Base-by-base conservation (phyloP, 352 stramenopile species). In the Pythium pyrilobum region DNA sequence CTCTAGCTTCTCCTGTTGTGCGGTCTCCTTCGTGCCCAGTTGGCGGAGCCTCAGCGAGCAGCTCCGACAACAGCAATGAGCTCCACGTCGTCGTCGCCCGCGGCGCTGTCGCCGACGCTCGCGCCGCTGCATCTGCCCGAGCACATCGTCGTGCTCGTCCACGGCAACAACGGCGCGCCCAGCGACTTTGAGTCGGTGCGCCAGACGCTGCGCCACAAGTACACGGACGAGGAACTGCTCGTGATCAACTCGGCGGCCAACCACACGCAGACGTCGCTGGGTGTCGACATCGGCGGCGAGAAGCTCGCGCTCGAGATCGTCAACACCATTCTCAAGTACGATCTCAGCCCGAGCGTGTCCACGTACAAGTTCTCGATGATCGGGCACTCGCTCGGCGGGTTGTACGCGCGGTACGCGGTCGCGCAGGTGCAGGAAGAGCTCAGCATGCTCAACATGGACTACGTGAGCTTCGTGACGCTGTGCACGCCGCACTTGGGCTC, bases 401-500 rank as follows among this genome's bases (percentile, higher is more conserved):
- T 92, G 6, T 89, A 90, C 64, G 70, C 75, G 44, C 67, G 82
- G 44, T 88, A 85, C 54, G 79, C 79, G 45, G 56, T 92, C 12
- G 66, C 73, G 5, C 66, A 82, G 39, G 63, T 92, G 40, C 69
- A 84, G 56, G 49, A 71, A 4, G 59, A 67, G 41, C 62, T 92
- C 38, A 62, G 47, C 29, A 77, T 73, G n/a, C 59, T 92, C 25
- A 64, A 79, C 62, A 68, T 90, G 32, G 58, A 81, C 18, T 89
- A 82, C 52, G 66, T 85, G 28, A 85, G 82, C 49, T 92, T 92
- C 39, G 66, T 87, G 13, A 90, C 82, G 24, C 72, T 92, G 27
- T 92, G 77, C 56, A 90, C 82, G 40, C 82, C 82, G 13, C 82
- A 92, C 47, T 66, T 92, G 20, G 82, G 82, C 42, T 89, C 76